phyloP scores from a whole-genome alignment of 257 asterid genomes.

The Eustoma russellianum region DNA sequence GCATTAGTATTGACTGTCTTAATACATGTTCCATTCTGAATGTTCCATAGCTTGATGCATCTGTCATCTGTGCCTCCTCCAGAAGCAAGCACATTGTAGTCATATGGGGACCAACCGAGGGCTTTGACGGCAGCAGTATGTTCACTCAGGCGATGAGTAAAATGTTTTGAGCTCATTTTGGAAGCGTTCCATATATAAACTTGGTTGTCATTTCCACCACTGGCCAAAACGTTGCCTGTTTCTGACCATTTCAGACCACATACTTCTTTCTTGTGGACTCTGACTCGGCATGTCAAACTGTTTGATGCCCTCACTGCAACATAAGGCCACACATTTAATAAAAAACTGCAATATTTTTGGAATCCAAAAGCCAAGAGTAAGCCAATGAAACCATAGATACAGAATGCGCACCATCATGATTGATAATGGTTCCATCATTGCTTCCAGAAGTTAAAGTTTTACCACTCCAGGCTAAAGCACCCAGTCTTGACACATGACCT shows the following conservation, averaged over 20 bases:
- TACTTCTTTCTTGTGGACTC: slow-evolving; percentile 40
- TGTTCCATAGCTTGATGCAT: slow-evolving; percentile 57
- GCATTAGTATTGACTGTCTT: slow-evolving; percentile 41
- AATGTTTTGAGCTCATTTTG: slow-evolving; percentile 41
- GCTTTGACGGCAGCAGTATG: slow-evolving; percentile 78
- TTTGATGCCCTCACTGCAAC: slow-evolving; percentile 52
- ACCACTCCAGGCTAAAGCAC: slow-evolving; percentile 56
- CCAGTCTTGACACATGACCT: slow-evolving; percentile 50
- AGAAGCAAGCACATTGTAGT: slow-evolving; percentile 52
- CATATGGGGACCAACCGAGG: slow-evolving; percentile 79
- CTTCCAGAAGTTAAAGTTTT: slow-evolving; percentile 59
- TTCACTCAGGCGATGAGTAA: slow-evolving; percentile 27
- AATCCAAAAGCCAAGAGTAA: not conserved
- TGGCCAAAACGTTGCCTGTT: slow-evolving; percentile 46
- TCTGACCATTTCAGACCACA: slow-evolving; percentile 74
- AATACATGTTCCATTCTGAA: slow-evolving; percentile 47
- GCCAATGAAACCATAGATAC: not conserved
- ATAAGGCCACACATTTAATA: no score
- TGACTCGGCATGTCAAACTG: slow-evolving; percentile 21
- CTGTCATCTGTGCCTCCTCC: slow-evolving; percentile 69
- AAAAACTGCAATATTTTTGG: not conserved
- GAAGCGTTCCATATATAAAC: slow-evolving; percentile 58
- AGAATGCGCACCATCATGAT: slow-evolving; percentile 55
- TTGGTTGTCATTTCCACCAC: slow-evolving; percentile 62
- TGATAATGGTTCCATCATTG: slow-evolving; percentile 42